phyloP scores from a whole-genome alignment of 139 green algal species.

The Chlorokybus atmophyticus region DNA sequence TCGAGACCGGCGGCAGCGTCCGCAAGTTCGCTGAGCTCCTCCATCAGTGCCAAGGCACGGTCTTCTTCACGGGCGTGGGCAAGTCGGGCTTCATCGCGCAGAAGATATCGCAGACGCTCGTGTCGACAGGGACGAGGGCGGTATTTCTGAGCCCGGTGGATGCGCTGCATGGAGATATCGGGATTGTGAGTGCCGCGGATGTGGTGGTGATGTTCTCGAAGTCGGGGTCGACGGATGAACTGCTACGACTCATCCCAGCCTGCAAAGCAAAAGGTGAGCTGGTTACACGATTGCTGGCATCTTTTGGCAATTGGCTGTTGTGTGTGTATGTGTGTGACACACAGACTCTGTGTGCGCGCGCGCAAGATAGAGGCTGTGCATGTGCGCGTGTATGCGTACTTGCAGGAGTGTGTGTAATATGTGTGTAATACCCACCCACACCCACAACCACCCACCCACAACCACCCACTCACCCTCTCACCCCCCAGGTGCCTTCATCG shows the following conservation, averaged over 20 bases:
- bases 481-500: slow-evolving; percentile 36
- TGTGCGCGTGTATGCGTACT: too few relatives aligned
- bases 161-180: slow-evolving; percentile 49
- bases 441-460: too few relatives aligned
- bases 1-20: slow-evolving; percentile 3
- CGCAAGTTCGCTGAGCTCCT: slow-evolving; percentile 34
- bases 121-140: slow-evolving; percentile 51
- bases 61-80: slow-evolving; percentile 51
- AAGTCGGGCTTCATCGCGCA: slow-evolving; percentile 56
- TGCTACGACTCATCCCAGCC: slow-evolving; percentile 44
- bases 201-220: slow-evolving; percentile 49
- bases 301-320: too few relatives aligned
- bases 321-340: too few relatives aligned
- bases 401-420: too few relatives aligned
- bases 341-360: too few relatives aligned
- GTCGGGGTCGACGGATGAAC: slow-evolving; percentile 41
- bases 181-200: slow-evolving; percentile 21
- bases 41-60: slow-evolving; percentile 35
- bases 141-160: slow-evolving; percentile 45
- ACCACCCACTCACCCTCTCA: too few relatives aligned
- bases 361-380: too few relatives aligned
- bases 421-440: too few relatives aligned
- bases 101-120: slow-evolving; percentile 49
- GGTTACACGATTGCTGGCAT: too few relatives aligned
- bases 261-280: slow-evolving; percentile 51